Evolutionary conservation across 169 alveolate genomes (phyloP), one percentile per base, ranked within the genome.

Genomic region (Plasmodium sp.): DNA sequence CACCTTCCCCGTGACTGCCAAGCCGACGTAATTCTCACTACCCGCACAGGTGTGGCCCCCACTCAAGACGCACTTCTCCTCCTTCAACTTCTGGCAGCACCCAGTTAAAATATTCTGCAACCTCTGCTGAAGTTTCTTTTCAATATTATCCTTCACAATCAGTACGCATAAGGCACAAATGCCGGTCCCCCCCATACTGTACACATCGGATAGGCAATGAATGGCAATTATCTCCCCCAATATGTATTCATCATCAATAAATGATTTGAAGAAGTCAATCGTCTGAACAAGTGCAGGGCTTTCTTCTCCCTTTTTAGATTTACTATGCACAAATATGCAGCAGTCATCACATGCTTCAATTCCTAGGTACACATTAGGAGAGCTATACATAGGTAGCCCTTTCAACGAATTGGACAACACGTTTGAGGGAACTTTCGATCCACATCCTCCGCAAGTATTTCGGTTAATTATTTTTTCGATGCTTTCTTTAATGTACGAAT

Each of bases 1-100:
- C 41, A 92, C 84, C 67, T 92, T 83, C 31, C 95, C 95, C 56
- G 95, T 92, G 43, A 92, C 92, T 9, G 95, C 95, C 54, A 92
- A 82, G 9, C 95, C 95, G 18, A 92, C 95, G 18, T 92, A 92
- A 73, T 92, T 92, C 51, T 92, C 95, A 83, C 34, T 92, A 2
- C 95, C 95, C n/a, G 95, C 95, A 82, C 95, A 92, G 27, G 95
- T 92, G 51, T 92, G 95, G 2, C 95, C 95, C 9, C 95, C 95
- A 92, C 95, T 92, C 62, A 92, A 92, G 18, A 92, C 95, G 72
- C 95, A 92, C 73, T 73, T 82, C 36, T 92, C 95, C 56, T 92
- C 95, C 74, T 83, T 92, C 67, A 92, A 72, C 74, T 92, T 92
- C 54, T 92, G 92, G 56, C 92, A 92, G 41, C 92, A 81, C 31